A percentile compares a stretch with the other conserved stretches of the same genome.
phyloP scores from a whole-genome alignment of 805 yeast genomes.

The Spencermartinsiella europaea region DNA sequence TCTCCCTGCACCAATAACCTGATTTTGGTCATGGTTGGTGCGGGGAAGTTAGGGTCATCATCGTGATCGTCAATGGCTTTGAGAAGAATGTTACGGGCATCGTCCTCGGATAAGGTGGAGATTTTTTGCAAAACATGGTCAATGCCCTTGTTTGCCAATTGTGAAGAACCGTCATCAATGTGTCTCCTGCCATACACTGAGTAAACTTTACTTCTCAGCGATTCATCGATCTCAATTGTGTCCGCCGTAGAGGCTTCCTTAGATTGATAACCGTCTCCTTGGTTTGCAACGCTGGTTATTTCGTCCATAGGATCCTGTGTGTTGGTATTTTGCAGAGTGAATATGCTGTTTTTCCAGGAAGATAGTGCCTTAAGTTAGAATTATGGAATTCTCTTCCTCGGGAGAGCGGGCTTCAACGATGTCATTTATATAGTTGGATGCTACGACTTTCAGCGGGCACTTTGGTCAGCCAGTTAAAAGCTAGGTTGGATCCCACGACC shows the following conservation, averaged over 20 bases:
- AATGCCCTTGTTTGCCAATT: slow-evolving; percentile 9
- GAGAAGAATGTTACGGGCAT: slow-evolving; percentile 38
- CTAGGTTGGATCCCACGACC: too few species aligned
- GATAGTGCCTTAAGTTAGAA: too few species aligned
- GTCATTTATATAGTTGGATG: too few species aligned
- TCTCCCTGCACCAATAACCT: slow-evolving; percentile 17
- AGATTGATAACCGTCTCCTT: not conserved
- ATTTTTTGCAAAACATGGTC: slow-evolving; percentile 7
- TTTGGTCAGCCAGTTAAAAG: too few species aligned
- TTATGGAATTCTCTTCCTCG: too few species aligned
- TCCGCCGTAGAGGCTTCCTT: slow-evolving; percentile 31
- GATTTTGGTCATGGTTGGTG: slow-evolving; percentile 33
- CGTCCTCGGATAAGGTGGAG: slow-evolving; percentile 30
- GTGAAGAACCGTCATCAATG: slow-evolving; percentile 16
- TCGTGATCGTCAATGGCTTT: slow-evolving; percentile 39
- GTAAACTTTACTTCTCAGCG: slow-evolving; percentile 1
- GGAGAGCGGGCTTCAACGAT: too few species aligned
- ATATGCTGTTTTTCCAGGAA: too few species aligned
- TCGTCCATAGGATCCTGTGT: too few species aligned
- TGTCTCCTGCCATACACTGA: not conserved
- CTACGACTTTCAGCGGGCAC: too few species aligned
- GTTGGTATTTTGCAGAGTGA: too few species aligned
- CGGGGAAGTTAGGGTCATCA: slow-evolving; percentile 45
- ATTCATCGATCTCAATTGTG: slow-evolving; percentile 12
- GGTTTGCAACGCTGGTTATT: not conserved